Percentiles rank a stretch among this genome's conserved stretches.
Conservation (phyloP, 2,329 filamentous ascomycete species). For the Teratosphaeria nubilosa region DNA sequence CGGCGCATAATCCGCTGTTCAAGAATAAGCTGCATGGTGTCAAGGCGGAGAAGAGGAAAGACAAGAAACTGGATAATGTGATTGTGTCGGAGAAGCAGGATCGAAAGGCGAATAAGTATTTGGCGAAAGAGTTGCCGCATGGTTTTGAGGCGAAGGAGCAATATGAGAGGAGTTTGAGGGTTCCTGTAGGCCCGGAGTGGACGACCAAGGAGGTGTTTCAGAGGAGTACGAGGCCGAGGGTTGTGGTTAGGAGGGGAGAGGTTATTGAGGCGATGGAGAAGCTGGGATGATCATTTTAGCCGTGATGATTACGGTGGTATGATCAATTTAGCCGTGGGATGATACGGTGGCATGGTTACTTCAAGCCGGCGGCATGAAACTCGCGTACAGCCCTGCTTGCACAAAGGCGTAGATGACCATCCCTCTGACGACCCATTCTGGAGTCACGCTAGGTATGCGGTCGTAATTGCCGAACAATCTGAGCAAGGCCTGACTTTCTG, state of each 20-base stretch:
- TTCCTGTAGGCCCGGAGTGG: constrained; percentile 92
- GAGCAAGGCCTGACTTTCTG: neutral
- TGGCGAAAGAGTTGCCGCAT: constrained; percentile 74
- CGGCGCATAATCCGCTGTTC: constrained; percentile 42
- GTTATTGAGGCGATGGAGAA: constrained; percentile 80
- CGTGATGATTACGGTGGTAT: too few relatives aligned
- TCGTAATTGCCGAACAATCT: constrained; percentile 9
- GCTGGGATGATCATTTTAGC: too few relatives aligned
- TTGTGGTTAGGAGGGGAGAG: constrained; percentile 76
- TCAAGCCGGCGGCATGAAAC: constrained; percentile 78
- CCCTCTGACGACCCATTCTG: constrained; percentile 44
- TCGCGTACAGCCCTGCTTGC: constrained; percentile 76
- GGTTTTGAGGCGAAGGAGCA: constrained; percentile 80
- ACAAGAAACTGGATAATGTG: constrained; percentile 58
- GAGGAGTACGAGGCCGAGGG: constrained; percentile 73
- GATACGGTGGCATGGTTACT: neutral
- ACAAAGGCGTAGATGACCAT: constrained; percentile 75
- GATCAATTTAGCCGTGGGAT: too few relatives aligned
- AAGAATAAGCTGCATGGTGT: constrained; percentile 52
- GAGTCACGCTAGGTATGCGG: constrained; percentile 12
- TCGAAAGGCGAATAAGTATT: constrained; percentile 85
- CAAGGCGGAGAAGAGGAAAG: constrained; percentile 66
- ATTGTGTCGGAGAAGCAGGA: constrained; percentile 87
- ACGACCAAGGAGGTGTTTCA: constrained; percentile 93
- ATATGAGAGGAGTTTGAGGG: constrained; percentile 77